Evolutionary conservation across 2,329 filamentous ascomycete species (phyloP), one percentile per base, ranked within the genome.

Genomic region (Xylariaceae sp.): DNA sequence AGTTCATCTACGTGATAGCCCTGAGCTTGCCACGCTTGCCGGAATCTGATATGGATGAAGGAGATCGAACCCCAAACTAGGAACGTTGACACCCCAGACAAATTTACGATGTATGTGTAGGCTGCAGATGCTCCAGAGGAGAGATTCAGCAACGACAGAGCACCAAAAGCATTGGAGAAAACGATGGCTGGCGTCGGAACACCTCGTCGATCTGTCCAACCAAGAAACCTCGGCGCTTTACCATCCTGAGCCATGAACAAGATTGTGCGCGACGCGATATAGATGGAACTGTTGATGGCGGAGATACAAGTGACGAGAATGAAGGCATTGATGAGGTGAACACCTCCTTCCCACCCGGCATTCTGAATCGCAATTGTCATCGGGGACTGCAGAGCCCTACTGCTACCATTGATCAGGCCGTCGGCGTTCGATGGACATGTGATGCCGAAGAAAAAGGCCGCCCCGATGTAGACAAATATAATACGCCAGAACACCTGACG

Each of bases 311-410:
- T 88, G 9, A 89, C 72, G 44, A 91, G 77, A 59, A 89, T 88
- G 61, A 89, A 85, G 36, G 83, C 85, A 57, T 91, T 91, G 71
- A 91, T 86, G 1, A 91, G 76, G 62, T 91, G 82, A 1, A 87
- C 85, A 47, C 85, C 87, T 22, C 80, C 81, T 47, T 85, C 68
- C 80, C 85, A 90, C 1, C 87, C 87, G 1, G 87, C 87, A 51
- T 81, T 88, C 54, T 86, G 80, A 41, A 91, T 80, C 1, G 86
- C 85, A 52, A 89, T 80, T 0, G 85, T 89, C 77, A 89, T 86
- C 1, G 86, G 85, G 17, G 82, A 87, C 66, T 85, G 79, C 22
- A 89, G 74, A 0, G 85, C 84, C 49, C 83, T 80, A 48, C 79
- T 82, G 3, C 66, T 67, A 4, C 80, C 81, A 27, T 80, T 81